A percentile compares a stretch with the other conserved stretches of the same genome.
These are phyloP conservation scores for Fusarium annulatum DNA, from an alignment of 2,329 filamentous ascomycete genomes.

Conservation along the genomic window DNA sequence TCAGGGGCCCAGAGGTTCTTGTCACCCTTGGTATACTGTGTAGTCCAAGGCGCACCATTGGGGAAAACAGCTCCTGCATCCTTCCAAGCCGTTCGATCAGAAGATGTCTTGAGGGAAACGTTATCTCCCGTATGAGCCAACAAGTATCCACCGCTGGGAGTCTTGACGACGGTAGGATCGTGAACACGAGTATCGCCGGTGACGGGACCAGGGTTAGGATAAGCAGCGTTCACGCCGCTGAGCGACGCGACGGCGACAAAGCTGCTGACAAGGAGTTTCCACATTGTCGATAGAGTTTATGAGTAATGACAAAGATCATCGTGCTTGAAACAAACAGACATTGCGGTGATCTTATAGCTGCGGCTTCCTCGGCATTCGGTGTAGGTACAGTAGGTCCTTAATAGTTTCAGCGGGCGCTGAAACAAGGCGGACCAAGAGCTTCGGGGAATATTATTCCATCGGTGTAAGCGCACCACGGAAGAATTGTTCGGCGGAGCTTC, in stretches of 20 bases:
- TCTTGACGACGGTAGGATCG: constrained; percentile 48
- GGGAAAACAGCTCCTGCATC: constrained; percentile 48
- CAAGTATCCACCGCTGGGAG: constrained; percentile 43
- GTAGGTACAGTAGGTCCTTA: constrained; percentile 4
- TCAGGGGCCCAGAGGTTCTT: constrained; percentile 64
- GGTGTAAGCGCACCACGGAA: constrained; percentile 29
- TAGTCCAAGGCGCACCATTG: constrained; percentile 48
- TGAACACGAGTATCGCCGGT: constrained; percentile 44
- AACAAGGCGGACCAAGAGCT: neutral
- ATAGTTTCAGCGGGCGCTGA: constrained; percentile 22
- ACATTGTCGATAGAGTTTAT: constrained; percentile 10
- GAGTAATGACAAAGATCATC: neutral
- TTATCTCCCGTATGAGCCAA: constrained; percentile 44
- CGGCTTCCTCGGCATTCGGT: neutral
- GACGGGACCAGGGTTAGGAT: constrained; percentile 40
- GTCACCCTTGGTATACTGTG: constrained; percentile 45
- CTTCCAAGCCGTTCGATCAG: constrained; percentile 47
- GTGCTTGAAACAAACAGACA: neutral
- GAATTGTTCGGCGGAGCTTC: constrained; percentile 14
- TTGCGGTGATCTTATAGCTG: constrained; percentile 4
- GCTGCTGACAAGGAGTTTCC: constrained; percentile 37
- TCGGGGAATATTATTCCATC: neutral
- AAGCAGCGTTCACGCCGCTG: constrained; percentile 1
- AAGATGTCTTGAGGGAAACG: constrained; percentile 48
- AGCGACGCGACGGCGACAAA: constrained; percentile 37